Conservation (phyloP, 768 basidiomycete species). For the Gautieria morchelliformis region DNA sequence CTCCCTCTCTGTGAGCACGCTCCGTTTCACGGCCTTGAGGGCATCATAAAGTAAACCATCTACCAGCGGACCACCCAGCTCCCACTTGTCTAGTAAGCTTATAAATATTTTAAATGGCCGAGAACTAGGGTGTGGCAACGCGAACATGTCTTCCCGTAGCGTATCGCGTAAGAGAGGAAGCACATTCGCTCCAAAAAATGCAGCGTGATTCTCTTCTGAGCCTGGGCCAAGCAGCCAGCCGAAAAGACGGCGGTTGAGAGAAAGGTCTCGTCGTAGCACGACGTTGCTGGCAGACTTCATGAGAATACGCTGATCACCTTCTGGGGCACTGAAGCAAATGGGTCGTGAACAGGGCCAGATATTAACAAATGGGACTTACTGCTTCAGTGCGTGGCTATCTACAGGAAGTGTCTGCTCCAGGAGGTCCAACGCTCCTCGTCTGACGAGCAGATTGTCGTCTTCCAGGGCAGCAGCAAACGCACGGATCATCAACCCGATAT, state of each 20-base stretch:
- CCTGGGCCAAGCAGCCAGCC: constrained; percentile 85
- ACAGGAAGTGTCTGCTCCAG: constrained; percentile 66
- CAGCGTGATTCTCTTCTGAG: constrained; percentile 71
- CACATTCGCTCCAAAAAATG: constrained; percentile 57
- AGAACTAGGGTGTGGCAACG: constrained; percentile 61
- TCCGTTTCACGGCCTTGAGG: constrained; percentile 57
- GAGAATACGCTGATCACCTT: constrained; percentile 70
- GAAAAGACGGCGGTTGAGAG: constrained; percentile 86
- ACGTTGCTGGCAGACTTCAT: constrained; percentile 83
- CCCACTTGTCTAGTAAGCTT: constrained; percentile 93
- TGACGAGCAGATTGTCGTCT: constrained; percentile 87
- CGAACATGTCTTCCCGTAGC: constrained; percentile 74
- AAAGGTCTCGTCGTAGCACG: constrained; percentile 85
- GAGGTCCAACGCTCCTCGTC: constrained; percentile 62
- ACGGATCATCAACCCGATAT: constrained; percentile 89
- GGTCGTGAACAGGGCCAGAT: background rate
- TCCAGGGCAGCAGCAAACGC: constrained; percentile 87
- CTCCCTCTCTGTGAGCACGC: constrained; percentile 43
- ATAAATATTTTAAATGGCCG: constrained; percentile 95
- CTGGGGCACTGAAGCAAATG: constrained; percentile 27
- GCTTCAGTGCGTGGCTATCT: constrained; percentile 61
- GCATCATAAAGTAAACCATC: constrained; percentile 72
- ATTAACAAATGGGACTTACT: constrained; percentile 14
- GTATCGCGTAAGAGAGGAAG: constrained; percentile 65
- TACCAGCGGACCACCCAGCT: constrained; percentile 77